Base-by-base conservation (phyloP, 345 rosid species). In the Combretum micranthum region DNA sequence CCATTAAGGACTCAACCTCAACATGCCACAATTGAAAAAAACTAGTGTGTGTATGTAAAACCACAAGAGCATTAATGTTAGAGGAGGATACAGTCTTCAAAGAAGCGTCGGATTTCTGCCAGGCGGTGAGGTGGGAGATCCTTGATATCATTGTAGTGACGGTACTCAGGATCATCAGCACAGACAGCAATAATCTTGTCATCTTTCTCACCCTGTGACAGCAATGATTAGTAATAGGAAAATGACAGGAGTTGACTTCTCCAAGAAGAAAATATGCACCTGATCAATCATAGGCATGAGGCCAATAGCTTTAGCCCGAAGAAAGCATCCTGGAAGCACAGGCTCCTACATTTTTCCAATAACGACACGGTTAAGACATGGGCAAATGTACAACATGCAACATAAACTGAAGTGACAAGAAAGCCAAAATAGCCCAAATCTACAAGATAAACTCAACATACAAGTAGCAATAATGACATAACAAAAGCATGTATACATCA, bases 221-320 rank as follows among this genome's bases (percentile, higher is more conserved):
- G 53, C 42, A 56, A 68, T n/a, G 51, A 19, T 42, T 13, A 18
- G 25, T 13, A 44, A 9, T n/a, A 13, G 53, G 19, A 23, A 57
- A 21, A 16, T 21, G 16, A 50, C 15, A 37, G 20, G 20, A 50
- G 6, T 18, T 13, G 20, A 37, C 47, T 13, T 47, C 13, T 21
- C 18, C 2, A 43, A 10, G n/a, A 18, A 42, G 20, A n/a, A 37
- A 25, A 20, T 50, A 53, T n/a, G 20, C 66, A 88, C 97, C 96
- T 84, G 96, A 65, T 92, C 98, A 69, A 93, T 93, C 97, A 93
- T 93, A 68, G 99, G 99, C 99, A 93, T 93, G 55, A 93, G 84
- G 60, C 99, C 99, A 21, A 93, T 89, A 58, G 99, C 99, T 74
- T 83, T 93, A 60, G 99, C 97, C 45, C 99, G 80, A 55, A 93